A percentile compares a stretch with the other conserved stretches of the same genome.
Conservation (phyloP, 805 yeast genomes). For the Pachysolen tannophilus region DNA sequence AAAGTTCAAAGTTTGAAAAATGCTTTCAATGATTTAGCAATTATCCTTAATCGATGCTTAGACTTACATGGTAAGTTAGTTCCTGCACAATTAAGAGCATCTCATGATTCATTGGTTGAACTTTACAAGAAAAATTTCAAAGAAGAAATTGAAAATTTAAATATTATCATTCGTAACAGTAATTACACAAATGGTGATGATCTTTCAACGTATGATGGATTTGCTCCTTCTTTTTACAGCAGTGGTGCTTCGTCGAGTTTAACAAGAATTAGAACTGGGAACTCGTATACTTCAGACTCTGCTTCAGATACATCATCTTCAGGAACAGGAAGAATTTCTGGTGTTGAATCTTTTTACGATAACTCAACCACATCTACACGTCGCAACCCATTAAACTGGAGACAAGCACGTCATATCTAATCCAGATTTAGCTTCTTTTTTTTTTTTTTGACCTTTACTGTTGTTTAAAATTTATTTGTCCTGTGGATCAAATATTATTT, state of each 20-base stretch:
- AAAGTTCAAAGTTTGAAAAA: conserved; percentile 24
- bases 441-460: no score
- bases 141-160: conserved; percentile 46
- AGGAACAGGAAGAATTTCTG: background rate
- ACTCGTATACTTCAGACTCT: conserved; percentile 3
- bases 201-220: conserved; percentile 1
- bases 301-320: background rate
- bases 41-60: conserved; percentile 58
- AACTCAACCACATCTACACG: background rate
- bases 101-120: conserved; percentile 61
- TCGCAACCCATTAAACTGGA: background rate
- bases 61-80: conserved; percentile 61
- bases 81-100: conserved; percentile 43
- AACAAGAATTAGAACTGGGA: conserved; percentile 14
- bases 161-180: conserved; percentile 13
- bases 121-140: conserved; percentile 61
- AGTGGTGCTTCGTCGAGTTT: conserved; percentile 16
- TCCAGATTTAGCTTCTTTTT: background rate
- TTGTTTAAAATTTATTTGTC: no score
- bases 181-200: conserved; percentile 4
- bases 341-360: background rate
- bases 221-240: conserved; percentile 8
- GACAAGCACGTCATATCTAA: background rate
- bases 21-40: conserved; percentile 62
- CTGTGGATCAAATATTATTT: no score